phyloP scores from a whole-genome alignment of 2,329 filamentous ascomycete species.

The Epichloe gansuensis region DNA sequence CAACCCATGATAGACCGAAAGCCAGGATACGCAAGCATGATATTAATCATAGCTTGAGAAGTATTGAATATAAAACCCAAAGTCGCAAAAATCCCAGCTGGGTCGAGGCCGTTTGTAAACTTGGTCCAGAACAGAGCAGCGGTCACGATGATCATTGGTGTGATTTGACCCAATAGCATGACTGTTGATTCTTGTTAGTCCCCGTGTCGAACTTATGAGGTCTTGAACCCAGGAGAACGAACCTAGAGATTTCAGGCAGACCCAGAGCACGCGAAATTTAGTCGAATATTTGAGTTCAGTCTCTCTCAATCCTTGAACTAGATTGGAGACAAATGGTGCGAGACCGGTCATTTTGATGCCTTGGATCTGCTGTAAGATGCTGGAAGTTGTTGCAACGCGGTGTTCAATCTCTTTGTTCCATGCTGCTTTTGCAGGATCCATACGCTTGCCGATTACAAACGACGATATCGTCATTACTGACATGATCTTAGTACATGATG shows the following conservation, averaged over 20 bases:
- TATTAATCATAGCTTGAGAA: slow-evolving; percentile 1
- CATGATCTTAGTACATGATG: too few species aligned
- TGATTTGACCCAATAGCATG: background rate
- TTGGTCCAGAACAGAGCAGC: slow-evolving; percentile 8
- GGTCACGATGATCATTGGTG: slow-evolving; percentile 6
- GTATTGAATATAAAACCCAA: slow-evolving; percentile 7
- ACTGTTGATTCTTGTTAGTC: too few species aligned
- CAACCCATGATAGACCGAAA: slow-evolving; percentile 1
- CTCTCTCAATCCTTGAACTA: slow-evolving; percentile 8
- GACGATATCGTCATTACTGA: slow-evolving; percentile 26
- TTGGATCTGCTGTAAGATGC: slow-evolving; percentile 20
- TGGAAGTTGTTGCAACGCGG: slow-evolving; percentile 18
- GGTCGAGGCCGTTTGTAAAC: background rate
- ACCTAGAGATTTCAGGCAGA: slow-evolving; percentile 5
- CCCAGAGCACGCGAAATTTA: slow-evolving; percentile 1
- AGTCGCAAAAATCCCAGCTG: slow-evolving; percentile 5
- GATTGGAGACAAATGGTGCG: slow-evolving; percentile 3
- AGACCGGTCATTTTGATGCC: slow-evolving; percentile 24
- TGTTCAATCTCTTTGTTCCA: slow-evolving; percentile 19
- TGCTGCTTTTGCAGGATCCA: slow-evolving; percentile 24
- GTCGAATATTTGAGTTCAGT: slow-evolving; percentile 8
- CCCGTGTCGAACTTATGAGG: too few species aligned
- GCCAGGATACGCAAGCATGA: slow-evolving; percentile 4
- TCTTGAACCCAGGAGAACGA: background rate
- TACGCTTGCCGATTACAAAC: slow-evolving; percentile 28